These are phyloP conservation scores for Calonectria hongkongensis DNA, from an alignment of 2,329 filamentous ascomycete genomes.

Conservation along the genomic window DNA sequence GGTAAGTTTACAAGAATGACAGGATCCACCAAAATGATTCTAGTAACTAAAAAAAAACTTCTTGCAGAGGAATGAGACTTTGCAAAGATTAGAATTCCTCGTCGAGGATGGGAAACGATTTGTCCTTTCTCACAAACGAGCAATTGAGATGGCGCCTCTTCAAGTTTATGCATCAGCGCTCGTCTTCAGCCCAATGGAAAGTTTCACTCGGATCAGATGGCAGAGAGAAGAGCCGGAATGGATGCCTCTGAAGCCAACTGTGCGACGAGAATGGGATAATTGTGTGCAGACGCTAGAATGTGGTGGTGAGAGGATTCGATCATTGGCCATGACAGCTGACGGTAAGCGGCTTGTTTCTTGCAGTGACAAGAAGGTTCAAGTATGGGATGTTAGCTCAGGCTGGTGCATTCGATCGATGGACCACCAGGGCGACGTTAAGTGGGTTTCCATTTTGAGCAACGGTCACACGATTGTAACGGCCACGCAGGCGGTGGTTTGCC, in stretches of 20 bases:
- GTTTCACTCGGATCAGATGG: slow-evolving; percentile 12
- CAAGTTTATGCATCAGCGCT: slow-evolving; percentile 38
- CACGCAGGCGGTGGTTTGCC: background rate
- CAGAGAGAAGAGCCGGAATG: slow-evolving; percentile 10
- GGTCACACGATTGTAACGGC: background rate
- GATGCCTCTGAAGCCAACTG: background rate
- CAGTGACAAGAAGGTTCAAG: background rate
- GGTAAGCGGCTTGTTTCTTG: background rate
- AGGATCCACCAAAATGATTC: background rate
- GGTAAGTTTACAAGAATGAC: background rate
- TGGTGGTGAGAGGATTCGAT: background rate
- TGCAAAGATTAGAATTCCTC: background rate
- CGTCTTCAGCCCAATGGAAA: slow-evolving; percentile 25
- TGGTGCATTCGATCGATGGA: background rate
- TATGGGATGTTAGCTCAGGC: background rate
- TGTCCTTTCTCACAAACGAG: background rate
- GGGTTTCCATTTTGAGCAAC: background rate
- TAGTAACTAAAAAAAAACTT: background rate
- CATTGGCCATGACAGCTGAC: slow-evolving; percentile 1
- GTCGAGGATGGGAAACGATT: slow-evolving; percentile 26
- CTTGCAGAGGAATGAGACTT: background rate
- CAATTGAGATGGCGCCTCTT: background rate
- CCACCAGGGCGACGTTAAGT: background rate
- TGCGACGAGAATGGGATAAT: background rate
- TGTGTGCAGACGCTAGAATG: background rate